Conservation (phyloP, 352 stramenopile genomes). For the Aphanomyces invadans region DNA sequence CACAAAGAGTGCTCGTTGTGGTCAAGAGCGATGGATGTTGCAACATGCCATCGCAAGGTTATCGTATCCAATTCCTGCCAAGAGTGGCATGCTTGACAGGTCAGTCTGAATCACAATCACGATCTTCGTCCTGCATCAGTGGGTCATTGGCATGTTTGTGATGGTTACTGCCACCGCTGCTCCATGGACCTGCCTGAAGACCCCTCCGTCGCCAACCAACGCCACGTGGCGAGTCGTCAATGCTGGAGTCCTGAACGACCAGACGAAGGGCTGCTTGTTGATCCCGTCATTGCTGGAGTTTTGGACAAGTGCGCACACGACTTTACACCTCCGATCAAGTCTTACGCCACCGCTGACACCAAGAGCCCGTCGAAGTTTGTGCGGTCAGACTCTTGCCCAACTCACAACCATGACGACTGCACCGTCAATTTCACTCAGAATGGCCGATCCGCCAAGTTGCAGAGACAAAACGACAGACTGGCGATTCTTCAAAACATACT, state of each 20-base stretch:
- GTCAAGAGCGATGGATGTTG: no score
- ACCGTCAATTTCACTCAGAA: not conserved
- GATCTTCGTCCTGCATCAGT: no score
- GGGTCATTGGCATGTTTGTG: not conserved
- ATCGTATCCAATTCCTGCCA: no score
- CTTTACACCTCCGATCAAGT: not conserved
- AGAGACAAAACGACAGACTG: not conserved
- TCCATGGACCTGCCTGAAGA: not conserved
- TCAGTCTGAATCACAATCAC: no score
- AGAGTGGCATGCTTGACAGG: no score
- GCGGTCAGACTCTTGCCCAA: not conserved
- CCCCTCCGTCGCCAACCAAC: not conserved
- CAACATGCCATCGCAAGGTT: no score
- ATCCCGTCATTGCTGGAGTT: not conserved
- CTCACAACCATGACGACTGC: not conserved
- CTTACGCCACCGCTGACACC: not conserved
- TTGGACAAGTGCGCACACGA: not conserved
- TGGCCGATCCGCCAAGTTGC: not conserved
- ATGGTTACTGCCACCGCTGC: not conserved
- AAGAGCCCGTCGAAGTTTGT: not conserved
- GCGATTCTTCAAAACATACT: not conserved
- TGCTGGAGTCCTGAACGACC: not conserved
- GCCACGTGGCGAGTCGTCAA: not conserved
- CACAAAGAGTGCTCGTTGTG: no score
- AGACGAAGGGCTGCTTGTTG: not conserved